These are phyloP conservation scores for Liquidambar formosana DNA, from an alignment of 164 flowering plant genomes.

Conservation along the genomic window DNA sequence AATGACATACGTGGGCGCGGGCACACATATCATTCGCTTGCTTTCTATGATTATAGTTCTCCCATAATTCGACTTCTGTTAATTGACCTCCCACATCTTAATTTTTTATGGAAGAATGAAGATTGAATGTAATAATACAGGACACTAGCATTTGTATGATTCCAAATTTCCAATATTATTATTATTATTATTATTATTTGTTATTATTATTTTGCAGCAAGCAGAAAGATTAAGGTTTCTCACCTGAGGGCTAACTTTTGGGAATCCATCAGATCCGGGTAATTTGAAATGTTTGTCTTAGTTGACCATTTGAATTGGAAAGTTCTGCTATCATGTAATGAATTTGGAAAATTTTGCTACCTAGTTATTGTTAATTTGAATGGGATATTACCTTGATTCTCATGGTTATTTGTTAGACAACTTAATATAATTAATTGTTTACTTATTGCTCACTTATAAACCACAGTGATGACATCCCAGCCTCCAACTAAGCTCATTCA, in stretches of 20 bases:
- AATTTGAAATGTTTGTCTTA: conserved; percentile 5
- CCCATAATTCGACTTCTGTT: neutral
- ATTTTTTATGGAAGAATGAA: neutral
- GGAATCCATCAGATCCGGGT: conserved; percentile 89
- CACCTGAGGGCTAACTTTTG: conserved; percentile 62
- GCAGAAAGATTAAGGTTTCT: conserved; percentile 39
- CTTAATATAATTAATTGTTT: neutral
- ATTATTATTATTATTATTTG: neutral
- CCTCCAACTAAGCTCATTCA: too few relatives aligned
- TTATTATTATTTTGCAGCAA: conserved; percentile 33
- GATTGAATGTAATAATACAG: neutral
- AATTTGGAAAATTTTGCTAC: neutral
- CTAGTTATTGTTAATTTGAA: neutral
- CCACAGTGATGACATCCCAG: too few relatives aligned
- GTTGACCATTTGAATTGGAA: neutral
- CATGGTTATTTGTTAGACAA: neutral
- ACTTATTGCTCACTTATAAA: too few relatives aligned
- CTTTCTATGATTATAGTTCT: too few relatives aligned
- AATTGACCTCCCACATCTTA: neutral
- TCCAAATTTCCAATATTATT: neutral
- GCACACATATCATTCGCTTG: too few relatives aligned
- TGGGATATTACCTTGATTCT: neutral
- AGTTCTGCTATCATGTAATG: neutral
- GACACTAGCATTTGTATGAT: neutral
- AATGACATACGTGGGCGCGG: too few relatives aligned